A percentile compares a stretch with the other conserved stretches of the same genome.
phyloP scores from a whole-genome alignment of 2,329 filamentous ascomycete species.

The Simplicillium sp. region DNA sequence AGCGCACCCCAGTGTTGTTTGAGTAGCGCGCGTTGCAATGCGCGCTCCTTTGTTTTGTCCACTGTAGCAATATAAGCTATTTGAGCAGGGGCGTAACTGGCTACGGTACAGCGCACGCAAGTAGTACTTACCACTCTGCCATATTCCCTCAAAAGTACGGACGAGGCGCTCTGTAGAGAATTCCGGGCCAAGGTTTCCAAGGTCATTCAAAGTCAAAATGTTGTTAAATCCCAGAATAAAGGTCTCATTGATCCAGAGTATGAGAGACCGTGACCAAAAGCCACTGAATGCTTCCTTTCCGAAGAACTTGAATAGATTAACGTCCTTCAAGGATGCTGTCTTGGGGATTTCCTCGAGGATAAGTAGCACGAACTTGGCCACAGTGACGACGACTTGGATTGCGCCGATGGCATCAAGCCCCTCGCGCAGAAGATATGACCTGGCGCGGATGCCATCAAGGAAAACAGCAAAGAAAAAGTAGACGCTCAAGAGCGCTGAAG shows the following conservation, averaged over 20 bases:
- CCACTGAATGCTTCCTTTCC: not conserved
- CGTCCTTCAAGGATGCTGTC: not conserved
- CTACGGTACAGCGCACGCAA: no score
- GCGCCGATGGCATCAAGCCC: not conserved
- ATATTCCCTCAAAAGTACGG: not conserved
- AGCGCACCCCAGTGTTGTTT: not conserved
- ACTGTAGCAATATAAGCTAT: not conserved
- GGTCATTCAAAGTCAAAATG: not conserved
- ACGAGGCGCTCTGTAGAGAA: not conserved
- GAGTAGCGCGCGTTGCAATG: not conserved
- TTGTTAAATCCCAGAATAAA: not conserved
- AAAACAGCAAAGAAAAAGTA: not conserved
- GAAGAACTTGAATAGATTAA: not conserved
- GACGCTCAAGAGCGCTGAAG: not conserved
- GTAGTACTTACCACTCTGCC: conserved; percentile 1
- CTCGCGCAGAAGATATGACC: not conserved
- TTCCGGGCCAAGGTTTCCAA: not conserved
- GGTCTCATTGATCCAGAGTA: conserved; percentile 1
- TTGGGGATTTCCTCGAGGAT: conserved; percentile 2
- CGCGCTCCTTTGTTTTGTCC: not conserved
- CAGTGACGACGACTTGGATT: not conserved
- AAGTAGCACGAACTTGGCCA: not conserved
- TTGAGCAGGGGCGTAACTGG: no score
- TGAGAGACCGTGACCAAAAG: conserved; percentile 1
- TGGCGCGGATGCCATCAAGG: not conserved